Evolutionary conservation across 805 yeast species (phyloP).

Genomic region (Yarrowia sp.): DNA sequence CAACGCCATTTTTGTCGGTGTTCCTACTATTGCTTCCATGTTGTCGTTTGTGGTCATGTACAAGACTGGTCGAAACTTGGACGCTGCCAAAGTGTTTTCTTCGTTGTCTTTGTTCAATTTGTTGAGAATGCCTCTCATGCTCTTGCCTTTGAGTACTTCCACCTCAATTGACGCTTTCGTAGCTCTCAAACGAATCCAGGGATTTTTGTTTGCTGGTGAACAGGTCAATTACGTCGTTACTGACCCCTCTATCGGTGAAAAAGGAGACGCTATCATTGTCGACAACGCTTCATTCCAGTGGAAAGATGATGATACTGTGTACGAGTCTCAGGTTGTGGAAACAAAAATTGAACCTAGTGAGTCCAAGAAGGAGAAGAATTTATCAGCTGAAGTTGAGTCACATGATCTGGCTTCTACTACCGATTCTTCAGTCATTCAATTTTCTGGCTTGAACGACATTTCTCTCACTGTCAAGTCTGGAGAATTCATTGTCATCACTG

Average conservation of each 20-base stretch:
- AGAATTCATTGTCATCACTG: slow-evolving; percentile 66
- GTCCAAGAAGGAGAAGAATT: slow-evolving; percentile 4
- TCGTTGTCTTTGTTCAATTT: slow-evolving; percentile 67
- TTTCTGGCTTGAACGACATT: slow-evolving; percentile 42
- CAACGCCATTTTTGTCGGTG: slow-evolving; percentile 61
- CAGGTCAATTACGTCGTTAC: slow-evolving; percentile 36
- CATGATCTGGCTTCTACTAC: neutral
- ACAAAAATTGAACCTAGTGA: slow-evolving; percentile 25
- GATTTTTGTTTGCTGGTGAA: slow-evolving; percentile 58
- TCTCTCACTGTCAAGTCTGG: slow-evolving; percentile 52
- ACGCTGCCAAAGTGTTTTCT: slow-evolving; percentile 66
- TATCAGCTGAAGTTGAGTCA: neutral
- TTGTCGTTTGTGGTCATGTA: slow-evolving; percentile 50
- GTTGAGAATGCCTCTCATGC: slow-evolving; percentile 61
- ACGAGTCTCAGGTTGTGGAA: slow-evolving; percentile 36
- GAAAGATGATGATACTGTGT: slow-evolving; percentile 43
- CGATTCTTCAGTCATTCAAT: slow-evolving; percentile 36
- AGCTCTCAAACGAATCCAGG: slow-evolving; percentile 78
- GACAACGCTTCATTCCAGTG: slow-evolving; percentile 60
- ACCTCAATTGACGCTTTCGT: slow-evolving; percentile 84
- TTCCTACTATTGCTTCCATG: slow-evolving; percentile 71
- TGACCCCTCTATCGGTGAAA: slow-evolving; percentile 35
- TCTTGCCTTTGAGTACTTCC: slow-evolving; percentile 70
- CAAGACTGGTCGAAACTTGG: slow-evolving; percentile 44
- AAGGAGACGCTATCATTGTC: slow-evolving; percentile 48